These are phyloP conservation scores for Lichtheimia hyalospora DNA, from an alignment of 371 early-diverging fungal species.

Conservation along the genomic window DNA sequence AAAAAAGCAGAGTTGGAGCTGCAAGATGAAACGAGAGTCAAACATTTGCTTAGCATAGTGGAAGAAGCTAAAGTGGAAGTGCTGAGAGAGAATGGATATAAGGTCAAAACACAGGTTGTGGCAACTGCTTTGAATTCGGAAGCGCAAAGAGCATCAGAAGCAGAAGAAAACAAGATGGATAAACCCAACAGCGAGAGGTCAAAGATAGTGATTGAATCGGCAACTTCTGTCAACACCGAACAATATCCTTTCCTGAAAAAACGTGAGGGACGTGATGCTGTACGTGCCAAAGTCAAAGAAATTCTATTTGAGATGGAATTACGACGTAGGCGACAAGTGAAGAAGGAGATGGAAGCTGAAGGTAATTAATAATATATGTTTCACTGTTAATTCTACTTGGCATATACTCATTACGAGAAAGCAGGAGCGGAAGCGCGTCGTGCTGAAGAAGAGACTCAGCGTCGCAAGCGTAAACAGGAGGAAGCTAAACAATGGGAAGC, in stretches of 20 bases:
- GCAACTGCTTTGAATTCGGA: slow-evolving; percentile 7
- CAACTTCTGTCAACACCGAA: slow-evolving; percentile 27
- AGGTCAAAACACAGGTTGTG: slow-evolving; percentile 38
- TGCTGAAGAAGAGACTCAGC: slow-evolving; percentile 52
- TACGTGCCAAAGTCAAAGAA: slow-evolving; percentile 60
- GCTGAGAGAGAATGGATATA: slow-evolving; percentile 46
- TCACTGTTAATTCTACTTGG: no score
- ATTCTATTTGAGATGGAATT: slow-evolving; percentile 65
- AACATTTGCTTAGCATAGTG: slow-evolving; percentile 59
- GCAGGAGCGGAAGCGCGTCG: slow-evolving; percentile 59
- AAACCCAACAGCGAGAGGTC: slow-evolving; percentile 7
- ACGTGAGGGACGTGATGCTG: slow-evolving; percentile 33
- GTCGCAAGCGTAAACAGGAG: slow-evolving; percentile 64
- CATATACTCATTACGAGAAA: slow-evolving; percentile 9
- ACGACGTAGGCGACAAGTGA: slow-evolving; percentile 61
- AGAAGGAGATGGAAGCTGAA: slow-evolving; percentile 73
- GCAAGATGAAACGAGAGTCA: slow-evolving; percentile 63
- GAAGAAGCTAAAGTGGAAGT: slow-evolving; percentile 70
- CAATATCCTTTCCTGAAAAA: slow-evolving; percentile 44
- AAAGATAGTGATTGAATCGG: slow-evolving; percentile 29
- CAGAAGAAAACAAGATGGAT: slow-evolving; percentile 12
- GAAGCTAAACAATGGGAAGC: slow-evolving; percentile 76
- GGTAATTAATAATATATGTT: slow-evolving; percentile 26
- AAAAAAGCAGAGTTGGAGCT: slow-evolving; percentile 83
- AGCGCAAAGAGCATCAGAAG: not conserved